Evolutionary conservation across 139 green algal genomes (phyloP).

Genomic region (Coelastrella sp.): DNA sequence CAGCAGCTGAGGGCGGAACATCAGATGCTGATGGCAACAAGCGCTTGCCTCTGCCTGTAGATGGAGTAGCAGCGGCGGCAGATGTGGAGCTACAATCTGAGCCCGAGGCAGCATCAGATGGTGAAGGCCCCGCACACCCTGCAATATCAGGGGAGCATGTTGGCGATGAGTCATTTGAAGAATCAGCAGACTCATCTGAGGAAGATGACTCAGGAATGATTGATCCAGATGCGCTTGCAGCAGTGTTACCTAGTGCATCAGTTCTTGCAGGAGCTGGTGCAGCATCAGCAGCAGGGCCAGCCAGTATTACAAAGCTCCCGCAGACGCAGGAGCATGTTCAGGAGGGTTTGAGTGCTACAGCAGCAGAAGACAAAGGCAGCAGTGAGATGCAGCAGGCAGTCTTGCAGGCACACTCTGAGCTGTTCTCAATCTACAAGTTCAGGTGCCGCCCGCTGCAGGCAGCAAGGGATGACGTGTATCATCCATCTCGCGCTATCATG

Average conservation of each 20-base stretch:
- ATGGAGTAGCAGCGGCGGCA: neutral
- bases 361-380: neutral
- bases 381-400: conserved; percentile 35
- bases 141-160: neutral
- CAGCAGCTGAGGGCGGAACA: neutral
- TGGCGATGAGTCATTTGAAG: neutral
- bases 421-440: conserved; percentile 40
- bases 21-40: neutral
- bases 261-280: neutral
- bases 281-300: neutral
- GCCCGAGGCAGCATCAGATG: conserved; percentile 3
- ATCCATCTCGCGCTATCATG: conserved; percentile 57
- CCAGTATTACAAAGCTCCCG: neutral
- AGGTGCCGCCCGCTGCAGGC: conserved; percentile 19
- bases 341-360: neutral
- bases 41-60: neutral
- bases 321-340: neutral
- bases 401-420: conserved; percentile 42
- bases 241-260: neutral
- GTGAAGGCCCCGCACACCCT: neutral
- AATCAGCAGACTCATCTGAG: conserved; percentile 34
- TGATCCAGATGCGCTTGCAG: conserved; percentile 21
- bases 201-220: conserved; percentile 1
- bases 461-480: conserved; percentile 6
- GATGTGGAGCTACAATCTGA: neutral